Percentiles rank a stretch among this genome's conserved stretches.
Evolutionary conservation across 139 green algal species (phyloP).

Genomic region (Pleodorina starrii): DNA sequence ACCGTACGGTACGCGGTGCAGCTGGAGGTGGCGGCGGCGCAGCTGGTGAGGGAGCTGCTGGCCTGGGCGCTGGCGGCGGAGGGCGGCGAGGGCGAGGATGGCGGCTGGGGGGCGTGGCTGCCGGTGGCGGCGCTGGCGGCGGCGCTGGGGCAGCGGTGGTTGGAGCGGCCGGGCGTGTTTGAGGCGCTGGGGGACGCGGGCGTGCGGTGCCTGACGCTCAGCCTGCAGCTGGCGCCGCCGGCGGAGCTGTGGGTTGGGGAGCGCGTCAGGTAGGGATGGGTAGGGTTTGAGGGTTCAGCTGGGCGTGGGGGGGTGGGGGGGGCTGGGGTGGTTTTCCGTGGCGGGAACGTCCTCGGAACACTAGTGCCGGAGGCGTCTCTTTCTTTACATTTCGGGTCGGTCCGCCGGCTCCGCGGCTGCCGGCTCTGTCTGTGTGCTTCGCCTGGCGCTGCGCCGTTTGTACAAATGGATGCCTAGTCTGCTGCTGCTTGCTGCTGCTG

Average conservation of each 20-base stretch:
- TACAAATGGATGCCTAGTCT: no score
- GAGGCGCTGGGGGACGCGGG: not conserved
- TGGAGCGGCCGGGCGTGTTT: not conserved
- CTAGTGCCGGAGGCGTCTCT: no score
- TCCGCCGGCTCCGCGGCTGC: no score
- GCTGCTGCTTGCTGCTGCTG: no score
- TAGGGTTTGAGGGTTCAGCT: not conserved
- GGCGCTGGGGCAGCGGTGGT: not conserved
- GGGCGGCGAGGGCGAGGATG: not conserved
- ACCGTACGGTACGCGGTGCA: not conserved
- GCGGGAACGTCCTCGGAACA: no score
- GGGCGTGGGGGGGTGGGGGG: no score
- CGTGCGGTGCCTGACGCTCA: not conserved
- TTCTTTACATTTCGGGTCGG: no score
- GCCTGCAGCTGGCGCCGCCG: constrained; percentile 9
- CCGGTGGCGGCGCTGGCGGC: not conserved
- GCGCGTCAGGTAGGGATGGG: not conserved
- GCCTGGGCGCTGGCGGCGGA: not conserved
- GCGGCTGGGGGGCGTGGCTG: not conserved
- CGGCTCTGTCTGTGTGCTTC: no score
- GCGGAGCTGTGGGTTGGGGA: not conserved
- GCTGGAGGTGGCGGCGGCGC: not conserved
- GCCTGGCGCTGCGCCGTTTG: no score
- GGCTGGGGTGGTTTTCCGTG: no score
- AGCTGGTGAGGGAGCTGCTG: not conserved